Conservation (phyloP, 192 early-diverging fungal species). For the Backusella sp. region DNA sequence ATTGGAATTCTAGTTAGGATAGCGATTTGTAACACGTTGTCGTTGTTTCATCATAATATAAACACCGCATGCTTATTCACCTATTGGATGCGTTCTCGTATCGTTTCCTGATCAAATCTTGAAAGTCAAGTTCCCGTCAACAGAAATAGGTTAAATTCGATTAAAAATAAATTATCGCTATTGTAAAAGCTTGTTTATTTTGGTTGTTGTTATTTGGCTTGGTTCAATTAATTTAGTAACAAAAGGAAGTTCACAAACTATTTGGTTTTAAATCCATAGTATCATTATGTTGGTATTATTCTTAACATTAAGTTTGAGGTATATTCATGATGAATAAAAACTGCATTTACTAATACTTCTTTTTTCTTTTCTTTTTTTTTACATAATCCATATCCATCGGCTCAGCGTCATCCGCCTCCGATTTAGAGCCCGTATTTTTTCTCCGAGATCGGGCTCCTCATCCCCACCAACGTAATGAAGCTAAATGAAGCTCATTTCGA, state of each 20-base stretch:
- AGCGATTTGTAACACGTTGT: not conserved
- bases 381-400: not conserved
- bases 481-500: not conserved
- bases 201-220: not conserved
- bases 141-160: slow-evolving; percentile 8
- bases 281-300: not conserved
- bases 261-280: not conserved
- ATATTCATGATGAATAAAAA: not conserved
- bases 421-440: not conserved
- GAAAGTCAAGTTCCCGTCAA: not conserved
- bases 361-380: not conserved
- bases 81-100: not conserved
- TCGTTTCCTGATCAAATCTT: not conserved
- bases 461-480: not conserved
- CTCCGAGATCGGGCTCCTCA: slow-evolving; percentile 6
- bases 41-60: slow-evolving; percentile 2
- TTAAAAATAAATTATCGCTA: not conserved
- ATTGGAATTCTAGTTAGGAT: not conserved
- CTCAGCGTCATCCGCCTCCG: slow-evolving; percentile 3
- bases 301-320: not conserved
- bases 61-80: not conserved
- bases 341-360: not conserved
- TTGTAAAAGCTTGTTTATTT: not conserved
- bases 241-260: not conserved
- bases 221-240: not conserved